Conservation (phyloP, 306 rosid genomes). For the Psophocarpus tetragonolobus region DNA sequence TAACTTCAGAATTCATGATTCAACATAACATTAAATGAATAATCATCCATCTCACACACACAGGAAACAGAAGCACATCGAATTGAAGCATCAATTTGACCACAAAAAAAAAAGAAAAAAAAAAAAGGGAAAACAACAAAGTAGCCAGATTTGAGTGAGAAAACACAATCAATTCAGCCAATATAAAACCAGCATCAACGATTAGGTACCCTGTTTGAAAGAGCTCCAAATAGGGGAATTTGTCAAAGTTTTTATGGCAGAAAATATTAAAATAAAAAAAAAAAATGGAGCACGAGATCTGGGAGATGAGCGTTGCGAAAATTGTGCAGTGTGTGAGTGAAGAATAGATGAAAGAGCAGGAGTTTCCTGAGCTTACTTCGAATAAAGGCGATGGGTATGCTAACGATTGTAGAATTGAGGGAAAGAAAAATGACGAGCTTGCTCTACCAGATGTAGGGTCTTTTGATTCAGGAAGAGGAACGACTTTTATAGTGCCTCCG, state of each 20-base stretch:
- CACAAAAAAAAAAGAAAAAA: background rate
- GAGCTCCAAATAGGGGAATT: background rate
- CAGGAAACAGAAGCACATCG: background rate
- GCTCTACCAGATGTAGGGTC: background rate
- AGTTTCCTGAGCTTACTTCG: constrained; percentile 21
- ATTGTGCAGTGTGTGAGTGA: background rate
- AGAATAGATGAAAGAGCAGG: background rate
- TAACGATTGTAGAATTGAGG: constrained; percentile 14
- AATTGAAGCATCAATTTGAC: background rate
- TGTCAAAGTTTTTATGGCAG: background rate
- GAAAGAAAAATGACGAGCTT: background rate
- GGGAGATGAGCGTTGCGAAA: background rate
- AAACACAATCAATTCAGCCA: background rate
- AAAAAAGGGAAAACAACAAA: background rate
- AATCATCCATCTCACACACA: background rate
- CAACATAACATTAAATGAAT: background rate
- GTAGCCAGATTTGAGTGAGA: background rate
- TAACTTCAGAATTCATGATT: background rate
- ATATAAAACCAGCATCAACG: background rate
- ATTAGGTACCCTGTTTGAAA: background rate
- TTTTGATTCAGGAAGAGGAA: background rate
- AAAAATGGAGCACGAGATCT: constrained; percentile 13
- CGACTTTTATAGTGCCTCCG: background rate
- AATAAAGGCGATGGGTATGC: background rate
- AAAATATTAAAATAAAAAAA: background rate